Evolutionary conservation across 2,329 filamentous ascomycete species (phyloP).

Genomic region (Chrysoporthe puriensis): DNA sequence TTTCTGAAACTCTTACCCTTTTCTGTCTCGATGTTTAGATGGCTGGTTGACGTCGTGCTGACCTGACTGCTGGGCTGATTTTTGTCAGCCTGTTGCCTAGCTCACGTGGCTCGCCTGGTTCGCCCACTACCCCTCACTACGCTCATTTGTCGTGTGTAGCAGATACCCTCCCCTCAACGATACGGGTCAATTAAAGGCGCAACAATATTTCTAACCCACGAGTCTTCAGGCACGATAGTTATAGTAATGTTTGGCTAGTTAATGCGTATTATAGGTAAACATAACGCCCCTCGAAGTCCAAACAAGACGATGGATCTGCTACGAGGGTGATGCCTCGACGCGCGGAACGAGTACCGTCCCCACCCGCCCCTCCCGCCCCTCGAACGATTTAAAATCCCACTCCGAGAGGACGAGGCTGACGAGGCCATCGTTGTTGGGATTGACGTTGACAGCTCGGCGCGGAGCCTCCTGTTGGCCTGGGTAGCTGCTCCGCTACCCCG

Average conservation of each 20-base stretch:
- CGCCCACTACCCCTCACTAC: neutral
- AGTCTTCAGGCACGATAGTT: neutral
- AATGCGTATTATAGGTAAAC: neutral
- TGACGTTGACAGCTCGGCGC: too few species aligned
- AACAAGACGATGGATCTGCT: neutral
- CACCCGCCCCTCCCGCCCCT: too few species aligned
- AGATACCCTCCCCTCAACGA: neutral
- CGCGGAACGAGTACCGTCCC: too few species aligned
- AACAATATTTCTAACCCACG: neutral
- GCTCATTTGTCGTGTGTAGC: neutral
- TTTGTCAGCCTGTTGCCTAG: conserved; percentile 1
- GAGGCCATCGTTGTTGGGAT: too few species aligned
- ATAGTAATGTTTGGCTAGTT: neutral
- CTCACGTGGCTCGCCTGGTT: neutral
- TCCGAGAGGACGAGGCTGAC: too few species aligned
- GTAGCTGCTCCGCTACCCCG: too few species aligned
- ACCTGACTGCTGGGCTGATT: neutral
- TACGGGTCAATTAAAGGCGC: neutral
- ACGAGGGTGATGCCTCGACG: too few species aligned
- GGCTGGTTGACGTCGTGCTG: neutral
- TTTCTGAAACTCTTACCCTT: neutral
- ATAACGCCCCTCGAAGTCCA: neutral
- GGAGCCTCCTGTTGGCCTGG: too few species aligned
- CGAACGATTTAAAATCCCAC: too few species aligned
- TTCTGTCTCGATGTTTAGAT: neutral